Evolutionary conservation across 140 eudicot genomes (phyloP).

Genomic region (Eryngium alpinum): DNA sequence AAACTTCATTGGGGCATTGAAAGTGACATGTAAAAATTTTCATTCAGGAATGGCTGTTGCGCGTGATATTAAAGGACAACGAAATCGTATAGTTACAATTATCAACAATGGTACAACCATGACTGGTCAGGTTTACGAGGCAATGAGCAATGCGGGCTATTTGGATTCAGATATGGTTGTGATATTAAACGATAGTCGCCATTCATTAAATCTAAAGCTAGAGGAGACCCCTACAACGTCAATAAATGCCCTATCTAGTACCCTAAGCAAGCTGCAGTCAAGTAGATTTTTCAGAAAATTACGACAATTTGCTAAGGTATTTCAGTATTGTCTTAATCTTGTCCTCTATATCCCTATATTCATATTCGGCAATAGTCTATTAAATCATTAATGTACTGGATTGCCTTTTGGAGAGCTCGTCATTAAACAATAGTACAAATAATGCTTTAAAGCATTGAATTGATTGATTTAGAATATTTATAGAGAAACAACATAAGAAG

Average conservation of each 20-base stretch:
- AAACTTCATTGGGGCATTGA: background rate
- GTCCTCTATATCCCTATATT: background rate
- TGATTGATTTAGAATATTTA: background rate
- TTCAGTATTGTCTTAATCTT: background rate
- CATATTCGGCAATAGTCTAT: background rate
- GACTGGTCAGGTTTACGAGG: conserved; percentile 94
- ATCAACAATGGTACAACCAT: conserved; percentile 71
- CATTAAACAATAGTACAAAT: background rate
- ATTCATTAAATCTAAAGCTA: conserved; percentile 56
- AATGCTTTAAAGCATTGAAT: background rate
- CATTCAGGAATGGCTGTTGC: conserved; percentile 85
- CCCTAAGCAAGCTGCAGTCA: conserved; percentile 79
- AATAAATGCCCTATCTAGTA: conserved; percentile 60
- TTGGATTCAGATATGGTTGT: conserved; percentile 86
- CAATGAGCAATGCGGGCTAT: conserved; percentile 96
- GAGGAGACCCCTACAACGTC: conserved; percentile 63
- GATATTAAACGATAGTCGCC: conserved; percentile 78
- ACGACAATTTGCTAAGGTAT: conserved; percentile 86
- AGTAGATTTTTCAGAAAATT: conserved; percentile 68
- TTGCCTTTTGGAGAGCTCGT: background rate
- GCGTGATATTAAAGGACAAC: conserved; percentile 76
- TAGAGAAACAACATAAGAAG: background rate
- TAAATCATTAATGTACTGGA: background rate
- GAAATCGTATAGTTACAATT: conserved; percentile 74
- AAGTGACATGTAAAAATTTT: conserved; percentile 5